Evolutionary conservation across 164 flowering plant genomes (phyloP).

Genomic region (Aristolochia contorta): DNA sequence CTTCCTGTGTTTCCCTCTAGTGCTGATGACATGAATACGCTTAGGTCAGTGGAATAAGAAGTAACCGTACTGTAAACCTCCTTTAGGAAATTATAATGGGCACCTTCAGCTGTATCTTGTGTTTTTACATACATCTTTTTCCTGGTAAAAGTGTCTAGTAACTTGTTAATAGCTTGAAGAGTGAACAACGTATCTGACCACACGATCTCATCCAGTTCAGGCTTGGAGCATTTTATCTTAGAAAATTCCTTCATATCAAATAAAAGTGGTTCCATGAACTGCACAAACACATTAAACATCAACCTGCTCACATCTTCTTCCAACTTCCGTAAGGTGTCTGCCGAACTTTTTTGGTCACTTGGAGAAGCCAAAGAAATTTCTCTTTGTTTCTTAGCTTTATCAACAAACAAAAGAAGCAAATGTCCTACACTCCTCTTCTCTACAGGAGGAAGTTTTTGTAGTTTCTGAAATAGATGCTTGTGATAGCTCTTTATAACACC

Average conservation of each 20-base stretch:
- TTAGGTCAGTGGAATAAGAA: slow-evolving; percentile 30
- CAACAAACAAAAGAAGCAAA: slow-evolving; percentile 49
- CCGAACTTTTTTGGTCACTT: slow-evolving; percentile 13
- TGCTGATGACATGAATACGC: slow-evolving; percentile 16
- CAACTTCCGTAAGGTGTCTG: slow-evolving; percentile 17
- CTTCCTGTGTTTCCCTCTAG: slow-evolving; percentile 9
- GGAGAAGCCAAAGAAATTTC: slow-evolving; percentile 19
- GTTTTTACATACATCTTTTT: slow-evolving; percentile 51
- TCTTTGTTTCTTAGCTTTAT: slow-evolving; percentile 38
- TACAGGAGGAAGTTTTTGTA: slow-evolving; percentile 32
- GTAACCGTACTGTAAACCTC: slow-evolving; percentile 25
- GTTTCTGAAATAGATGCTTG: slow-evolving; percentile 60
- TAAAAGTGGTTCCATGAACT: slow-evolving; percentile 57
- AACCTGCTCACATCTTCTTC: slow-evolving; percentile 45
- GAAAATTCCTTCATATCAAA: slow-evolving; percentile 26
- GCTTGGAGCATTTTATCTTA: slow-evolving; percentile 16
- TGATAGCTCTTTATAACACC: slow-evolving; percentile 61
- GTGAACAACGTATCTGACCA: slow-evolving; percentile 24
- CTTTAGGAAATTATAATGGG: slow-evolving; percentile 49
- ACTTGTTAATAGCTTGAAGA: slow-evolving; percentile 40
- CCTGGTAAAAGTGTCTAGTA: slow-evolving; percentile 39
- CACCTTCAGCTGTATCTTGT: slow-evolving; percentile 66
- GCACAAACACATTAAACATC: slow-evolving; percentile 62
- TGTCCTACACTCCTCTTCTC: slow-evolving; percentile 48
- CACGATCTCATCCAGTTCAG: slow-evolving; percentile 8